These are phyloP conservation scores for Zalerion maritima DNA, from an alignment of 495 filamentous ascomycete species.

Conservation along the genomic window DNA sequence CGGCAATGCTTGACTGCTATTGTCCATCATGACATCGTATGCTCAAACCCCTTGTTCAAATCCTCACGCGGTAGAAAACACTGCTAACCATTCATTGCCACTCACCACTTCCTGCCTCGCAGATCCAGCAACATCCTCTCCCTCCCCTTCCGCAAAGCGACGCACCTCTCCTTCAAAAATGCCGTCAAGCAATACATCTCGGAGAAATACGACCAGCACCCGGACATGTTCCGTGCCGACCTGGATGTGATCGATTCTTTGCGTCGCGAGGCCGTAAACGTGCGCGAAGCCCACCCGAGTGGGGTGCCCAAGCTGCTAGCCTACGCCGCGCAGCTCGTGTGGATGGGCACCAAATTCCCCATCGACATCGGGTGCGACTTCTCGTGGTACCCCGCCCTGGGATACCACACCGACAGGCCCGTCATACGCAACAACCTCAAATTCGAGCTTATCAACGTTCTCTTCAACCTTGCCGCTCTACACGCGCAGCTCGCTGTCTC, in stretches of 20 bases:
- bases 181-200: constrained; percentile 95
- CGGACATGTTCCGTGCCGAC: constrained; percentile 90
- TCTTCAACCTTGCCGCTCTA: constrained; percentile 84
- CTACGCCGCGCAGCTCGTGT: constrained; percentile 87
- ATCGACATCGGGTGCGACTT: constrained; percentile 97
- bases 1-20: too few species aligned
- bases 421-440: constrained; percentile 83
- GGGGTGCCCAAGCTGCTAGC: constrained; percentile 74
- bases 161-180: constrained; percentile 55
- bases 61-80: too few species aligned
- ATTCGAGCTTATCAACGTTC: constrained; percentile 85
- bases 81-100: too few species aligned
- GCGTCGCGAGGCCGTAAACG: constrained; percentile 67
- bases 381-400: constrained; percentile 84
- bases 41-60: too few species aligned
- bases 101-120: too few species aligned
- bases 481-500: constrained; percentile 84
- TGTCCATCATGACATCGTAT: too few species aligned
- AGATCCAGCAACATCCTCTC: constrained; percentile 33
- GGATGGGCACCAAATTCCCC: constrained; percentile 91
- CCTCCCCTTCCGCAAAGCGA: constrained; percentile 78
- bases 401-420: constrained; percentile 72
- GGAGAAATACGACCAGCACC: constrained; percentile 97
- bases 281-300: constrained; percentile 78
- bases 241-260: constrained; percentile 74